Evolutionary conservation across 345 rosid species (phyloP).

Genomic region (Lagerstroemia speciosa): DNA sequence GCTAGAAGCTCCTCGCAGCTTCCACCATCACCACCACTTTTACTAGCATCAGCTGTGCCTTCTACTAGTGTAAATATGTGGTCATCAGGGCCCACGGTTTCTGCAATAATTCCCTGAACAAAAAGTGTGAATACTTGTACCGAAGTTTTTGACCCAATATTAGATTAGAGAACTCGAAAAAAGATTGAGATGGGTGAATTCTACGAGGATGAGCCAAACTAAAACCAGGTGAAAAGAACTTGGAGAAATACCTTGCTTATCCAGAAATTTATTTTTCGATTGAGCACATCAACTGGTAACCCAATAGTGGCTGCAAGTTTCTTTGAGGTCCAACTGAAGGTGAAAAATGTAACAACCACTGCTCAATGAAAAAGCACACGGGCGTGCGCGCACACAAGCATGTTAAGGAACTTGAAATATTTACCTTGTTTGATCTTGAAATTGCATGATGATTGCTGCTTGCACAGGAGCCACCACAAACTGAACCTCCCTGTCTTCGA

Average conservation of each 20-base stretch:
- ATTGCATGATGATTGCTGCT: conserved; percentile 90
- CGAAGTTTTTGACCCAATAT: not conserved
- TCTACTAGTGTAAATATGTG: conserved; percentile 59
- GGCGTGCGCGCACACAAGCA: not conserved
- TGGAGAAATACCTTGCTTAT: conserved; percentile 61
- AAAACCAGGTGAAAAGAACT: conserved; percentile 5
- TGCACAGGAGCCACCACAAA: conserved; percentile 79
- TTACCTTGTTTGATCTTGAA: conserved; percentile 79
- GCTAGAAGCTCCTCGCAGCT: conserved; percentile 49
- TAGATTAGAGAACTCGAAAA: not conserved
- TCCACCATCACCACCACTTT: conserved; percentile 36
- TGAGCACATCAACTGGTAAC: conserved; percentile 59
- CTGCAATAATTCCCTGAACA: conserved; percentile 70
- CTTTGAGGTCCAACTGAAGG: conserved; percentile 70
- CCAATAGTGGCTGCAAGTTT: conserved; percentile 66
- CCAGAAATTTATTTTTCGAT: conserved; percentile 78
- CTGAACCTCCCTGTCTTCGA: conserved; percentile 74
- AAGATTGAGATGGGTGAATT: not conserved
- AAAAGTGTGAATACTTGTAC: conserved; percentile 4
- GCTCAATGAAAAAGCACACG: not conserved
- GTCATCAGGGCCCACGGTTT: conserved; percentile 46
- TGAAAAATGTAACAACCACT: conserved; percentile 4
- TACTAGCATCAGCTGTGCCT: conserved; percentile 46
- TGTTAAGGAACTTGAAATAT: not conserved
- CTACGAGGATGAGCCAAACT: not conserved